Conservation (phyloP, 352 stramenopile genomes). For the Phytophthora uliginosa region DNA sequence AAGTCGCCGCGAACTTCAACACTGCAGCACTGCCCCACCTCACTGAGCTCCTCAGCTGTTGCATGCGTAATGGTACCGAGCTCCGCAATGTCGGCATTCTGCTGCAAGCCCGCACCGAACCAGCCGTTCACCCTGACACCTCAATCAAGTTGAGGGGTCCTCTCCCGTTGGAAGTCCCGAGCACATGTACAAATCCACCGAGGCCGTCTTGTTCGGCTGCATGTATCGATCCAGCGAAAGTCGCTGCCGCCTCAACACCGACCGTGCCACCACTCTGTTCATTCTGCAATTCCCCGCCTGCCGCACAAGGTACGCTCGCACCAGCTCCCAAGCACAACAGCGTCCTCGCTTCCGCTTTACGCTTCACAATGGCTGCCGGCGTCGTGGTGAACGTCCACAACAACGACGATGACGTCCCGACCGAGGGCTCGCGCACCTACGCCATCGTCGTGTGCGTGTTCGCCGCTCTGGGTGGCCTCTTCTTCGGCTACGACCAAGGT, state of each 20-base stretch:
- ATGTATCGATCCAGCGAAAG: too few relatives aligned
- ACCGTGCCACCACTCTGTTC: not conserved
- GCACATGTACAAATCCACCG: conserved; percentile 1
- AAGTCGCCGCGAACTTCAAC: conserved; percentile 24
- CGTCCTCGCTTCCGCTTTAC: too few relatives aligned
- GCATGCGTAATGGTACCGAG: too few relatives aligned
- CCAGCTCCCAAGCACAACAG: too few relatives aligned
- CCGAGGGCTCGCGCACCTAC: conserved; percentile 38
- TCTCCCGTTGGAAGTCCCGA: too few relatives aligned
- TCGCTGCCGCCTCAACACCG: too few relatives aligned
- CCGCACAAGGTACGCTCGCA: too few relatives aligned
- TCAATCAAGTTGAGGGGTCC: not conserved
- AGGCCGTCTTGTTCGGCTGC: too few relatives aligned
- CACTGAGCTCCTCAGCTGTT: conserved; percentile 3
- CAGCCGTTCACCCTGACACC: conserved; percentile 5
- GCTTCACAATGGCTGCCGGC: too few relatives aligned
- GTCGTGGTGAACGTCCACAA: too few relatives aligned
- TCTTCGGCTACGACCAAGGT: conserved; percentile 29
- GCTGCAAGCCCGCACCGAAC: not conserved
- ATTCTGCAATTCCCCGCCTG: conserved; percentile 9
- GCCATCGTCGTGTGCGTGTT: conserved; percentile 32
- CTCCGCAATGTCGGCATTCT: not conserved
- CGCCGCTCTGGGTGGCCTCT: conserved; percentile 18
- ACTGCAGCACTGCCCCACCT: too few relatives aligned
- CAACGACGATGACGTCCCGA: conserved; percentile 21